A percentile compares a stretch with the other conserved stretches of the same genome.
phyloP scores from a whole-genome alignment of 257 asterid genomes.

The Scutellaria galericulata region DNA sequence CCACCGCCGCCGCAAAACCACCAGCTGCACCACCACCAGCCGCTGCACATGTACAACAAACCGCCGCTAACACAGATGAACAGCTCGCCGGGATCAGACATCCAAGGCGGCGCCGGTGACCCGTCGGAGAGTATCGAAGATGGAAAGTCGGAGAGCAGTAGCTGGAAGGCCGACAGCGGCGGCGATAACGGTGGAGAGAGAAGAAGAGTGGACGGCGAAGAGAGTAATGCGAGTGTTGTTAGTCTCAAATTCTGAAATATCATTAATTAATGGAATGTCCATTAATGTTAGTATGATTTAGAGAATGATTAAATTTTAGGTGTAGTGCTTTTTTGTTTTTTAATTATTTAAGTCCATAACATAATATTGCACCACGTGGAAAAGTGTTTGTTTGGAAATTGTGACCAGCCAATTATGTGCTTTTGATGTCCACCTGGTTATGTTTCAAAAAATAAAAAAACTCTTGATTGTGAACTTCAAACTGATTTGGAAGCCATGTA shows the following conservation, averaged over 20 bases:
- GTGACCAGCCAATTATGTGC: slow-evolving; percentile 26
- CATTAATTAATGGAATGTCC: neutral
- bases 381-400: slow-evolving; percentile 37
- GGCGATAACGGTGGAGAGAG: slow-evolving; percentile 65
- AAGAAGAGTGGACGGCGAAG: slow-evolving; percentile 56
- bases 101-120: slow-evolving; percentile 58
- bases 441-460: neutral
- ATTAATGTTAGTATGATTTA: slow-evolving; percentile 29
- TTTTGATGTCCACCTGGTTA: neutral
- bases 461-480: too few species aligned
- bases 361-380: slow-evolving; percentile 10
- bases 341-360: slow-evolving; percentile 18
- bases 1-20: slow-evolving; percentile 44
- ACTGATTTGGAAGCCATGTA: slow-evolving; percentile 8
- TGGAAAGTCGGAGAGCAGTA: slow-evolving; percentile 85
- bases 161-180: slow-evolving; percentile 87
- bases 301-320: slow-evolving; percentile 29
- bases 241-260: slow-evolving; percentile 60
- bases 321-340: neutral
- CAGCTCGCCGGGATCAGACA: slow-evolving; percentile 61
- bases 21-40: slow-evolving; percentile 66
- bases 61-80: slow-evolving; percentile 52
- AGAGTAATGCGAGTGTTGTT: slow-evolving; percentile 62
- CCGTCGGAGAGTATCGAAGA: slow-evolving; percentile 87
- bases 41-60: slow-evolving; percentile 60